Conservation (phyloP, 2,329 filamentous ascomycete species). For the Fusarium sp. region DNA sequence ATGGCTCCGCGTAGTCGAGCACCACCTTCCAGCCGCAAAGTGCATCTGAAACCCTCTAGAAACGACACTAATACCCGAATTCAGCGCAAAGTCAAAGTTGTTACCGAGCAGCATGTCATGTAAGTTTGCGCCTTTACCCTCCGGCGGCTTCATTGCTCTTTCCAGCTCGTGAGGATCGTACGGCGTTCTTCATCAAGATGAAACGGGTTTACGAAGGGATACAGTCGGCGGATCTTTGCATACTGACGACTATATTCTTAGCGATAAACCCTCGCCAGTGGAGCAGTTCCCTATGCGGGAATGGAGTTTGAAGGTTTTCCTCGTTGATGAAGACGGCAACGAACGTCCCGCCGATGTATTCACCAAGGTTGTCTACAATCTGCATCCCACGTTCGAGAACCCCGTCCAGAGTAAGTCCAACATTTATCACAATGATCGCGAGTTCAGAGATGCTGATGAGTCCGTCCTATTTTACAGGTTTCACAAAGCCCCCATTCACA, state of each 20-base stretch:
- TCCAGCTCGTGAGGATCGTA: neutral
- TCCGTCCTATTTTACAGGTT: slow-evolving; percentile 61
- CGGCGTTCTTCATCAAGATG: neutral
- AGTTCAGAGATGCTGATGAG: slow-evolving; percentile 26
- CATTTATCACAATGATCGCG: neutral
- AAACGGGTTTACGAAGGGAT: neutral
- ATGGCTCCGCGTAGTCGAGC: slow-evolving; percentile 35
- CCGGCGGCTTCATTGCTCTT: neutral
- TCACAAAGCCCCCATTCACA: slow-evolving; percentile 86
- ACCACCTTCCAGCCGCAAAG: slow-evolving; percentile 26
- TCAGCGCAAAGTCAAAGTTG: slow-evolving; percentile 90
- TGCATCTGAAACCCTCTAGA: neutral
- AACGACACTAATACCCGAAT: slow-evolving; percentile 50
- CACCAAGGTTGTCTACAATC: slow-evolving; percentile 90
- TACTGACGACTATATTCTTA: slow-evolving; percentile 14
- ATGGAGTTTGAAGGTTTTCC: slow-evolving; percentile 88
- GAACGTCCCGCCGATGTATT: slow-evolving; percentile 86
- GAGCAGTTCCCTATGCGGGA: slow-evolving; percentile 92
- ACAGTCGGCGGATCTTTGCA: neutral
- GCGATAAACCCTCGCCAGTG: slow-evolving; percentile 80
- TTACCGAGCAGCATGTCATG: slow-evolving; percentile 92
- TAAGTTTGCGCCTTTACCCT: slow-evolving; percentile 60
- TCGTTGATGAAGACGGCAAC: slow-evolving; percentile 87
- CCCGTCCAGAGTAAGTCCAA: slow-evolving; percentile 78
- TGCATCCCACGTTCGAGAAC: slow-evolving; percentile 93